phyloP scores from a whole-genome alignment of 2,329 filamentous ascomycete genomes.

The Cryphonectria radicalis region DNA sequence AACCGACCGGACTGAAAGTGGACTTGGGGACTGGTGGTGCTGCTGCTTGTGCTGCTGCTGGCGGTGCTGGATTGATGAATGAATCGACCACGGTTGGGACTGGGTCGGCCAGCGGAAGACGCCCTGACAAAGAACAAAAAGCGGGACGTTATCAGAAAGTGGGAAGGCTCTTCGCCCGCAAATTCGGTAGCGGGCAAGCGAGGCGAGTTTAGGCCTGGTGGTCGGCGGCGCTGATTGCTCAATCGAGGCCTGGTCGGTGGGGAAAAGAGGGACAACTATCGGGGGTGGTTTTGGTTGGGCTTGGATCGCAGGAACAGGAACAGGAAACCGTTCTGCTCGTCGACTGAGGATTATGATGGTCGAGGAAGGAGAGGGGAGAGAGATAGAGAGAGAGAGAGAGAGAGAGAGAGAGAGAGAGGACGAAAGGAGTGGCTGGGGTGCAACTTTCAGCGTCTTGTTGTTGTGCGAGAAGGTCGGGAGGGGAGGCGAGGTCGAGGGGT shows the following conservation, averaged over 20 bases:
- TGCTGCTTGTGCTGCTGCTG: neutral
- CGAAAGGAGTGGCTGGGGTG: neutral
- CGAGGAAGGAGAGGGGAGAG: neutral
- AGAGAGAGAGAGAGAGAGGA: neutral
- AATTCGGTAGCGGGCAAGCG: conserved; percentile 26
- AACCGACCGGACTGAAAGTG: conserved; percentile 16
- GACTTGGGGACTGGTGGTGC: neutral
- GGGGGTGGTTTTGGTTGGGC: no score
- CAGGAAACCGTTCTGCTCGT: neutral
- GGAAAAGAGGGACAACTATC: conserved; percentile 4
- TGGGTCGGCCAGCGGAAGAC: conserved; percentile 28
- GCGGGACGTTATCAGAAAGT: conserved; percentile 31
- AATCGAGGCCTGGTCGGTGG: conserved; percentile 7
- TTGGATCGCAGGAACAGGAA: neutral
- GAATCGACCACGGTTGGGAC: conserved; percentile 12
- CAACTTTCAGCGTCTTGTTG: neutral
- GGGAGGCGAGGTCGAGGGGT: neutral
- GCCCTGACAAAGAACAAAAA: conserved; percentile 31
- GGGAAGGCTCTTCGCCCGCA: conserved; percentile 26
- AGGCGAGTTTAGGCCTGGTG: conserved; percentile 23
- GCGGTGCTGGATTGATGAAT: neutral
- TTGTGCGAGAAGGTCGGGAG: neutral
- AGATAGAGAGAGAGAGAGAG: neutral
- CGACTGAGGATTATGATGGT: neutral
- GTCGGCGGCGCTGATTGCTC: conserved; percentile 22